Evolutionary conservation across 139 green algal genomes (phyloP).

Genomic region (Chlamydomonas sp.): DNA sequence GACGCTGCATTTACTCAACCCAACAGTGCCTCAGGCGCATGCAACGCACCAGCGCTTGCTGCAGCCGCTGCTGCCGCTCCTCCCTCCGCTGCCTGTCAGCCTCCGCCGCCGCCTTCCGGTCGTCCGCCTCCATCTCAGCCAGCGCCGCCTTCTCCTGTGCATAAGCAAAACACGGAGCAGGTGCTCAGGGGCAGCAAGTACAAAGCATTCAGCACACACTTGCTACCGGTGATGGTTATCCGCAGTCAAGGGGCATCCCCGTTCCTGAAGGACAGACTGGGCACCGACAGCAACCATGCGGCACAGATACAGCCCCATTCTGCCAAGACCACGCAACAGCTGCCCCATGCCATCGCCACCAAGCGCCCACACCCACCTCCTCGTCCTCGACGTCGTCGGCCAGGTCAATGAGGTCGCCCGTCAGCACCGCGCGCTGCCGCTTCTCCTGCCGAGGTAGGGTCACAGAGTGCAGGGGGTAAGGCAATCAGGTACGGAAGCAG

Average conservation of each 20-base stretch:
- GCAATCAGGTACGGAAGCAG: background rate
- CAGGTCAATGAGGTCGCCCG: slow-evolving; percentile 56
- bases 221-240: too few relatives aligned
- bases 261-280: too few relatives aligned
- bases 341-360: background rate
- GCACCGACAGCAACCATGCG: too few relatives aligned
- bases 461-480: background rate
- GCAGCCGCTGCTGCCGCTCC: slow-evolving; percentile 1
- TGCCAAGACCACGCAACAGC: background rate
- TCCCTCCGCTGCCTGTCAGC: background rate
- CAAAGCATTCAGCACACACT: too few relatives aligned
- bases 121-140: background rate
- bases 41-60: slow-evolving; percentile 14
- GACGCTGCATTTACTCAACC: background rate
- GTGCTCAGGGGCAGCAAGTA: too few relatives aligned
- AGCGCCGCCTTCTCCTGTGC: background rate
- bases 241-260: too few relatives aligned
- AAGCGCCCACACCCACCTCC: background rate
- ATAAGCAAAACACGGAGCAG: too few relatives aligned
- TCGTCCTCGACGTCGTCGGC: slow-evolving; percentile 5
- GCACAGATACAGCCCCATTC: too few relatives aligned
- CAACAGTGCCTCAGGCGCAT: background rate
- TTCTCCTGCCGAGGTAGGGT: slow-evolving; percentile 1
- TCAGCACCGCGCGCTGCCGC: slow-evolving; percentile 10
- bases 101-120: background rate